These are phyloP conservation scores for Amylocarpus encephaloides DNA, from an alignment of 2,329 filamentous ascomycete genomes.

Conservation along the genomic window DNA sequence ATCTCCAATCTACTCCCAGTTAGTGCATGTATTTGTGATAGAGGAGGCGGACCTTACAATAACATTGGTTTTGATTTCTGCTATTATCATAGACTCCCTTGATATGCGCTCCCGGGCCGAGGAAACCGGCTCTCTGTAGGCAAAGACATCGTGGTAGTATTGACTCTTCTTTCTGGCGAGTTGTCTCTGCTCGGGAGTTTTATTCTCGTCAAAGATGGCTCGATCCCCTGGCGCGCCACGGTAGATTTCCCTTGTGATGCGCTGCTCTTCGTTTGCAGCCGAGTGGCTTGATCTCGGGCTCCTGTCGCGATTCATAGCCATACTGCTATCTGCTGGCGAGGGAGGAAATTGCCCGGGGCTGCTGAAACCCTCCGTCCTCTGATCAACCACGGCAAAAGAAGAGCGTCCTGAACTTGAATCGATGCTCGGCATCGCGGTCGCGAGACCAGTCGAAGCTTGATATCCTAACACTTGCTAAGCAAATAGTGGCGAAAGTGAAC, in stretches of 20 bases:
- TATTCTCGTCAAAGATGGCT: slow-evolving; percentile 21
- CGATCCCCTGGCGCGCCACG: slow-evolving; percentile 28
- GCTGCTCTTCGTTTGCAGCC: slow-evolving; percentile 16
- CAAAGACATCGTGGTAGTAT: slow-evolving; percentile 33
- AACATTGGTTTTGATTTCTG: slow-evolving; percentile 58
- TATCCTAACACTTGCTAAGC: too few relatives aligned
- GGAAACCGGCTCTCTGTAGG: slow-evolving; percentile 26
- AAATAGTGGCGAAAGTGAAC: too few relatives aligned
- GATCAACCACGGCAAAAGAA: slow-evolving; percentile 1
- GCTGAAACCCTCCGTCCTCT: slow-evolving; percentile 5
- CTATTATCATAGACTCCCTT: slow-evolving; percentile 45
- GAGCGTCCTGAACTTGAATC: background rate
- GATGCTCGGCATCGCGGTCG: slow-evolving; percentile 1
- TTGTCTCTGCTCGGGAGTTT: slow-evolving; percentile 25
- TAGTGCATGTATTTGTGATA: slow-evolving; percentile 20
- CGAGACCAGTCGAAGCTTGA: background rate
- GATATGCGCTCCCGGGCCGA: slow-evolving; percentile 27
- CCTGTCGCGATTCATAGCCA: slow-evolving; percentile 12
- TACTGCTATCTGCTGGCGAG: slow-evolving; percentile 24
- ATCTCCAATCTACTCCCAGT: slow-evolving; percentile 56
- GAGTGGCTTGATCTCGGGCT: slow-evolving; percentile 13
- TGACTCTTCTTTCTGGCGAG: slow-evolving; percentile 28
- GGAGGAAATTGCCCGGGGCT: slow-evolving; percentile 21
- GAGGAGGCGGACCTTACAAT: slow-evolving; percentile 41
- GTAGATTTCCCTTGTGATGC: slow-evolving; percentile 25